These are phyloP conservation scores for Passiflora organensis DNA, from an alignment of 345 rosid species.

Conservation along the genomic window DNA sequence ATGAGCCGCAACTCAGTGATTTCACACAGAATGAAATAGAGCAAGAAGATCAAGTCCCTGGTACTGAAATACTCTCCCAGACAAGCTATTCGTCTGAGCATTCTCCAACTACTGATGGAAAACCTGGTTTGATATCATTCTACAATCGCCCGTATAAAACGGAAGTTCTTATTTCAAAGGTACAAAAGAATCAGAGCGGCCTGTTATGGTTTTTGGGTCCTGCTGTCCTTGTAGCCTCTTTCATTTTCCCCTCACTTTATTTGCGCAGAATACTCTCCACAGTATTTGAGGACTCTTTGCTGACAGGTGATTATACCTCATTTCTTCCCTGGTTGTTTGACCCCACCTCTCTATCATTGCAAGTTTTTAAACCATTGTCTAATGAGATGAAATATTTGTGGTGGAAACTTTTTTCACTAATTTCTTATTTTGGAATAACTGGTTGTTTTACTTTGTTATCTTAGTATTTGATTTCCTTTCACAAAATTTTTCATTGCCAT, in stretches of 20 bases:
- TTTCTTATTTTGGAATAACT: neutral
- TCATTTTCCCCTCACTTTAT: slow-evolving; percentile 81
- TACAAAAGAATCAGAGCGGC: slow-evolving; percentile 43
- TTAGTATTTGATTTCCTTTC: too few species aligned
- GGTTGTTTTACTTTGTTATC: neutral
- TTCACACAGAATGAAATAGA: slow-evolving; percentile 27
- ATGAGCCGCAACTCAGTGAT: slow-evolving; percentile 38
- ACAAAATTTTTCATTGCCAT: too few species aligned
- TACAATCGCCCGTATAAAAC: slow-evolving; percentile 47
- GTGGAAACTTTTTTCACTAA: neutral
- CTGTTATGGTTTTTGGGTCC: slow-evolving; percentile 83
- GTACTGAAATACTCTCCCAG: slow-evolving; percentile 33
- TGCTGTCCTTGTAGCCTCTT: slow-evolving; percentile 82
- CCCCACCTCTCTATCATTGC: too few species aligned
- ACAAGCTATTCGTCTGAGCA: slow-evolving; percentile 31
- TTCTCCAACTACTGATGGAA: slow-evolving; percentile 53
- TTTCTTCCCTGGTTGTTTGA: neutral
- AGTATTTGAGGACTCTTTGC: slow-evolving; percentile 84
- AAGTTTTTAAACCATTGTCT: too few species aligned
- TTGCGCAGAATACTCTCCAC: slow-evolving; percentile 69
- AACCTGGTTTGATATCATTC: slow-evolving; percentile 76
- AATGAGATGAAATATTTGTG: neutral
- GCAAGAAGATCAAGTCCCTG: slow-evolving; percentile 22
- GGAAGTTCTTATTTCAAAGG: slow-evolving; percentile 19
- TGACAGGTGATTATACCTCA: slow-evolving; percentile 52